Percentiles rank a stretch among this genome's conserved stretches.
These are phyloP conservation scores for Fraxinus greggii DNA, from an alignment of 305 asterid genomes.

Conservation along the genomic window DNA sequence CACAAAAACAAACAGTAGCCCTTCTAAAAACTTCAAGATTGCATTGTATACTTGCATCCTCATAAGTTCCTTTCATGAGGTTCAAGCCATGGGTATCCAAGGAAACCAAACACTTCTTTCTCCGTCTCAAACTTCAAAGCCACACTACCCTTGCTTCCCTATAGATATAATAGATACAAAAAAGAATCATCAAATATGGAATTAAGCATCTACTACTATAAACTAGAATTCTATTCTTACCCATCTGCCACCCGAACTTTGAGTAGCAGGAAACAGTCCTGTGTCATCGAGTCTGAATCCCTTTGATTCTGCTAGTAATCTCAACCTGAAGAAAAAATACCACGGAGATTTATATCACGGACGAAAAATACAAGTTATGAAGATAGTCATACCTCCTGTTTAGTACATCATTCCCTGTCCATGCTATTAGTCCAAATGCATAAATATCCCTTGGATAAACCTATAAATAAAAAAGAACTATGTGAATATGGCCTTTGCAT, in stretches of 20 bases:
- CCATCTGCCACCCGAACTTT: constrained; percentile 60
- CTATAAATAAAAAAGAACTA: constrained; percentile 34
- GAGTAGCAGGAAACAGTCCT: constrained; percentile 84
- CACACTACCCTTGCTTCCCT: constrained; percentile 76
- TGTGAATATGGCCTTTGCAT: not conserved
- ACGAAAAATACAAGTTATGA: not conserved
- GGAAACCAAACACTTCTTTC: constrained; percentile 85
- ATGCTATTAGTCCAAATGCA: constrained; percentile 91
- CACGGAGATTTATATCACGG: not conserved
- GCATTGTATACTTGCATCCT: constrained; percentile 6
- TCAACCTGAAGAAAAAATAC: constrained; percentile 47
- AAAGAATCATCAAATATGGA: not conserved
- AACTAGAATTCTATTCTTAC: constrained; percentile 34
- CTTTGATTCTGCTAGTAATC: constrained; percentile 82
- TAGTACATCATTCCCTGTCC: constrained; percentile 96
- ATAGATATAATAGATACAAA: constrained; percentile 15
- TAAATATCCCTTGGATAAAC: constrained; percentile 89
- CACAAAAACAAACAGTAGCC: not conserved
- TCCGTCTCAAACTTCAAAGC: constrained; percentile 81
- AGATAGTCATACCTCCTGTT: constrained; percentile 67
- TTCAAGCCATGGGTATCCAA: constrained; percentile 78
- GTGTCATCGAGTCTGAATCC: constrained; percentile 92
- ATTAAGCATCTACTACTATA: not conserved
- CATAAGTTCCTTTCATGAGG: constrained; percentile 77
- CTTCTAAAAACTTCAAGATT: not conserved